A percentile compares a stretch with the other conserved stretches of the same genome.
Evolutionary conservation across 2,329 filamentous ascomycete species (phyloP).

Genomic region (Aspergillus calidoustus): DNA sequence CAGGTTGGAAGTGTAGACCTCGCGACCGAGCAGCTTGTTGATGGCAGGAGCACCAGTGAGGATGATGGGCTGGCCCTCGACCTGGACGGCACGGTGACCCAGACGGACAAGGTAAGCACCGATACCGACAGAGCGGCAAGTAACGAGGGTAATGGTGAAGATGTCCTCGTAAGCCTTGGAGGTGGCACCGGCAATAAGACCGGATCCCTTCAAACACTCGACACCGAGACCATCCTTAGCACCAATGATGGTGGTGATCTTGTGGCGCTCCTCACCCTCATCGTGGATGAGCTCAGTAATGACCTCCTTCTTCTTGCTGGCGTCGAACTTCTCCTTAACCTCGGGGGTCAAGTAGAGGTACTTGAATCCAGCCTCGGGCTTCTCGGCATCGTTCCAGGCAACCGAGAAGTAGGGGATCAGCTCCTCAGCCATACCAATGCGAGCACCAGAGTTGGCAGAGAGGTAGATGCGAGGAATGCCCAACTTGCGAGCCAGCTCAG

Average conservation of each 20-base stretch:
- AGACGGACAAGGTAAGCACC: conserved; percentile 98
- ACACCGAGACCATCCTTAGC: conserved; percentile 96
- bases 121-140: conserved; percentile 97
- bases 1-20: conserved; percentile 98
- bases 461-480: conserved; percentile 97
- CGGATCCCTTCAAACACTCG: conserved; percentile 94
- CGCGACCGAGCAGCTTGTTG: conserved; percentile 96
- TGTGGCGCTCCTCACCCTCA: conserved; percentile 86
- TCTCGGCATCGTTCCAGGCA: conserved; percentile 85
- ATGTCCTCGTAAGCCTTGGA: conserved; percentile 98
- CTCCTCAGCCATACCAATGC: conserved; percentile 95
- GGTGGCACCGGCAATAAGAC: conserved; percentile 96
- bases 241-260: conserved; percentile 92
- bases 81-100: conserved; percentile 96
- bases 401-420: conserved; percentile 96
- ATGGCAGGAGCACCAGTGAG: conserved; percentile 95
- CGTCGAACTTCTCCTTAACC: conserved; percentile 84
- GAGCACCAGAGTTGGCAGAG: conserved; percentile 97
- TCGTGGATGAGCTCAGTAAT: conserved; percentile 87
- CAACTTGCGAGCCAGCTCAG: conserved; percentile 88
- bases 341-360: conserved; percentile 93
- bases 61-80: conserved; percentile 98
- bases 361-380: conserved; percentile 89
- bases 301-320: conserved; percentile 73
- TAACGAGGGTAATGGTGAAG: conserved; percentile 96